Evolutionary conservation across 2,329 filamentous ascomycete species (phyloP).

Genomic region (Pyricularia pennisetigena): DNA sequence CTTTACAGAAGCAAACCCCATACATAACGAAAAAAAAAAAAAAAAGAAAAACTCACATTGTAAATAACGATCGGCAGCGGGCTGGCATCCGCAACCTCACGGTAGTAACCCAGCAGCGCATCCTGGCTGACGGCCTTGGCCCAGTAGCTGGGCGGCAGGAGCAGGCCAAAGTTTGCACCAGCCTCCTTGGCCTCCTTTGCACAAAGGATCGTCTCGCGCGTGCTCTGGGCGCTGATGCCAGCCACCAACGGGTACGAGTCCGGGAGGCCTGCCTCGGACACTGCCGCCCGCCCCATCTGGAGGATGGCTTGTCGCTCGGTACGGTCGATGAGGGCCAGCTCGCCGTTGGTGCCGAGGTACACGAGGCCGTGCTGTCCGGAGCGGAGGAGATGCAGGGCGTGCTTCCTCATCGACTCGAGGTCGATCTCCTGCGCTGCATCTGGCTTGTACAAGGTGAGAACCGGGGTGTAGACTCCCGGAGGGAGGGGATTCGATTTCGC

Average conservation of each 20-base stretch:
- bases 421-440: constrained; percentile 29
- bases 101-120: constrained; percentile 23
- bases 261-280: constrained; percentile 17
- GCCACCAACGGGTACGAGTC: constrained; percentile 30
- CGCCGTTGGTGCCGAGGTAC: constrained; percentile 35
- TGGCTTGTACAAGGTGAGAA: constrained; percentile 33
- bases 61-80: constrained; percentile 42
- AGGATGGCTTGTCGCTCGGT: constrained; percentile 31
- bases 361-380: constrained; percentile 35
- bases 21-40: not conserved
- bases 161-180: constrained; percentile 25
- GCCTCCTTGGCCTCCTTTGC: constrained; percentile 25
- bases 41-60: constrained; percentile 47
- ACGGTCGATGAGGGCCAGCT: constrained; percentile 29
- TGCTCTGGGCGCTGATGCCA: constrained; percentile 29
- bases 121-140: constrained; percentile 23
- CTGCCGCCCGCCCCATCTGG: constrained; percentile 24
- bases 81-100: constrained; percentile 23
- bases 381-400: constrained; percentile 28
- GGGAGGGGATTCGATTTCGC: constrained; percentile 28
- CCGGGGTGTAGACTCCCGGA: constrained; percentile 33
- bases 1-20: not conserved
- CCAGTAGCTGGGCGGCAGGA: constrained; percentile 29
- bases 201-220: constrained; percentile 21
- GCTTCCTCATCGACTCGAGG: constrained; percentile 31